Base-by-base conservation (phyloP, 495 filamentous ascomycete genomes). In the Achaetomiella virescens region DNA sequence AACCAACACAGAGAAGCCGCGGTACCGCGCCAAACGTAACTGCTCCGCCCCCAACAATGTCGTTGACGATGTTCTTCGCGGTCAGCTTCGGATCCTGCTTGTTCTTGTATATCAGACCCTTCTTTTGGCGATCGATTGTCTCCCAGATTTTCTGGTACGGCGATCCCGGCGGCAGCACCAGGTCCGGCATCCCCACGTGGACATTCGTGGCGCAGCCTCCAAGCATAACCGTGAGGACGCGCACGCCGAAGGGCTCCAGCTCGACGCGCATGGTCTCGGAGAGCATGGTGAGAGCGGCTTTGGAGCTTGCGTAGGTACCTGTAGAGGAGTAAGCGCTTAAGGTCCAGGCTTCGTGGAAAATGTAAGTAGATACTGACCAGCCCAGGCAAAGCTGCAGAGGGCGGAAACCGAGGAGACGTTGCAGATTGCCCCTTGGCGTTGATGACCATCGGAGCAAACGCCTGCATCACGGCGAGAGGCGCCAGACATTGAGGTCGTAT, bases 401-500 rank as follows among this genome's bases (percentile, higher is more conserved):
- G 27, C 27, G 4, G 27, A 4, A 9, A 4, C 4, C 5, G 27
- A 31, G 27, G 27, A 31, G 27, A 31, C 27, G 27, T 31, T 31
- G 27, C 27, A 31, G 27, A 31, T 31, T 31, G 27, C 27, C 27
- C 27, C 27, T 31, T 31, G 27, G 27, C 27, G 27, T 4, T 31
- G 27, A 31, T 31, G 27, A 31, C 9, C 10, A 83, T 61, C 11
- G 77, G 75, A 18, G 75, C 50, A 64, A 86, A 85, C 1, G 75
- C 76, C 48, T 82, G 73, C 8, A 77, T 80, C 31, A 83, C 72
- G 5, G 70, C 70, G 31, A 85, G 61, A 3, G 58, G 5, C 65
- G 74, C 57, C 80, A 80, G 40, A 86, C 68, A 51, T 86, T 85
- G 22, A 73, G 66, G 11, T 84, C 72, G 52, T 80, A 78, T 3